Conservation (phyloP, 805 yeast species). For the Ogataea salicorniae region DNA sequence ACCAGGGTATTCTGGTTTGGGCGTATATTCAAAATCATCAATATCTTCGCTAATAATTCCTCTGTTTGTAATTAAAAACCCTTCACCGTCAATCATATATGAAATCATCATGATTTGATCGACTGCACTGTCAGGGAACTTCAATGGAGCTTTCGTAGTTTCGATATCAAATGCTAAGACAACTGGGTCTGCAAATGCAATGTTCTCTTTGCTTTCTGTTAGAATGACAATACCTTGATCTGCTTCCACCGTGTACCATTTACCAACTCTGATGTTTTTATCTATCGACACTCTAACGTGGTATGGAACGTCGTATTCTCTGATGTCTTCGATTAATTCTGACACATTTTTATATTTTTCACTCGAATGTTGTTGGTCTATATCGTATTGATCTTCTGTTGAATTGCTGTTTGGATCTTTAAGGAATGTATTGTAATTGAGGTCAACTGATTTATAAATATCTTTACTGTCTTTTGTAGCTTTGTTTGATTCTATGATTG, state of each 20-base stretch:
- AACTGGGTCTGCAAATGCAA: conserved; percentile 96
- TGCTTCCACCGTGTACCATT: conserved; percentile 85
- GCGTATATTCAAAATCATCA: conserved; percentile 95
- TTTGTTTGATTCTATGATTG: conserved; percentile 66
- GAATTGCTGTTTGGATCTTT: conserved; percentile 28
- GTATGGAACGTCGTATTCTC: conserved; percentile 95
- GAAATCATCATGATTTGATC: conserved; percentile 99
- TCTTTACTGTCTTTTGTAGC: conserved; percentile 58
- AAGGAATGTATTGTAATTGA: conserved; percentile 30
- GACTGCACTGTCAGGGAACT: conserved; percentile 85
- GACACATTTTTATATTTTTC: conserved; percentile 44
- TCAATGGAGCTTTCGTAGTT: conserved; percentile 93
- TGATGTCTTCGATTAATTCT: conserved; percentile 66
- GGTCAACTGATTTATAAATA: conserved; percentile 54
- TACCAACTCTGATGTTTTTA: conserved; percentile 79
- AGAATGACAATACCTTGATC: conserved; percentile 50
- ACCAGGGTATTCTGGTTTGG: conserved; percentile 94
- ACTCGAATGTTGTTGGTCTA: conserved; percentile 7
- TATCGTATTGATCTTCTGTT: conserved; percentile 26
- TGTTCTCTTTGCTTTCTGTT: conserved; percentile 61
- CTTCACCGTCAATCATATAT: conserved; percentile 98
- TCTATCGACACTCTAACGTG: conserved; percentile 97
- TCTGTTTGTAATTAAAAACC: conserved; percentile 87
- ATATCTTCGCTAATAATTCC: conserved; percentile 93
- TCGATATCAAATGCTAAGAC: conserved; percentile 96